These are phyloP conservation scores for Chytridium lagenaria DNA, from an alignment of 371 early-diverging fungal genomes.

Conservation along the genomic window DNA sequence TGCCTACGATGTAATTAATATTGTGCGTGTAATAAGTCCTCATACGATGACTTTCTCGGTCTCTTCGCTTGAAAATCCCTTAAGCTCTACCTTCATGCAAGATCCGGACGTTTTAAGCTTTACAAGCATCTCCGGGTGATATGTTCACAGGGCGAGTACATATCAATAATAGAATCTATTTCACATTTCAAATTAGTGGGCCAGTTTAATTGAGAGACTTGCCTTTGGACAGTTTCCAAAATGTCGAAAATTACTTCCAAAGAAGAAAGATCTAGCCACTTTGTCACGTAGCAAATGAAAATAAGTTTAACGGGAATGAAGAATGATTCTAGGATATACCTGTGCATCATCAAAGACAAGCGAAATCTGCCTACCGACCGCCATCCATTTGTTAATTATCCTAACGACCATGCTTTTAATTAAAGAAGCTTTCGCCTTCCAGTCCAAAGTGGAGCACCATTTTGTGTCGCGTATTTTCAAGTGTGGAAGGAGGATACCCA, in stretches of 20 bases:
- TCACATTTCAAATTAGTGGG: no score
- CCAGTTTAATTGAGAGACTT: neutral
- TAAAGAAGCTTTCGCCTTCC: neutral
- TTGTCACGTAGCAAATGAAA: neutral
- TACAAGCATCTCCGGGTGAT: no score
- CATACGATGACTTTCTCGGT: no score
- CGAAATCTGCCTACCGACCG: neutral
- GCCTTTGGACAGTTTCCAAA: neutral
- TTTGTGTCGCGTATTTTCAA: neutral
- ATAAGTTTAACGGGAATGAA: neutral
- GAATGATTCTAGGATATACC: no score
- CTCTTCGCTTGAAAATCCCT: no score
- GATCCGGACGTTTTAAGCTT: no score
- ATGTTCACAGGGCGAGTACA: neutral
- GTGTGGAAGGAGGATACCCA: neutral
- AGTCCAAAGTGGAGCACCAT: neutral
- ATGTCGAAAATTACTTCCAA: neutral
- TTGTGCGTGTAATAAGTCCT: no score
- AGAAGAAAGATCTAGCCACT: constrained; percentile 7
- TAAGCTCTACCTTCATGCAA: no score
- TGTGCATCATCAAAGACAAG: constrained; percentile 12
- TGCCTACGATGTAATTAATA: no score
- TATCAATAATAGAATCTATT: neutral
- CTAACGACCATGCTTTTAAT: neutral
- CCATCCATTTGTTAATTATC: neutral